phyloP scores from a whole-genome alignment of 1,284 basidiomycete species.

The Naganishia liquefaciens region DNA sequence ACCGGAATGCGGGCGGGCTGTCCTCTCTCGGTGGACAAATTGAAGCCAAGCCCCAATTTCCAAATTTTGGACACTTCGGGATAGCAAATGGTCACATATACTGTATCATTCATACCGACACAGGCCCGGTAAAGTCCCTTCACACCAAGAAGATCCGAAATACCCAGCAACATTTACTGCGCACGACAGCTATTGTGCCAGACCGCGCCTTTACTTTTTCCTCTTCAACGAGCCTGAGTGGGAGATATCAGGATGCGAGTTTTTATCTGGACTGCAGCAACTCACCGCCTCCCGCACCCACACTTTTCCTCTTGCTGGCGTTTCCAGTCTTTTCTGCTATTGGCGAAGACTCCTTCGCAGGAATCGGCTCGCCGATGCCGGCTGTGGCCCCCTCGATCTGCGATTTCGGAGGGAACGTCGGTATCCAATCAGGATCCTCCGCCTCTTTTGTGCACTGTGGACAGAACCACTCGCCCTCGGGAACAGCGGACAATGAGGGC shows the following conservation, averaged over 20 bases:
- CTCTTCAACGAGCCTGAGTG: conserved; percentile 14
- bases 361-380: neutral
- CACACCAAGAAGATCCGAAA: no score
- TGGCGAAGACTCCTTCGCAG: conserved; percentile 9
- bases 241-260: neutral
- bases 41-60: no score
- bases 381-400: conserved; percentile 13
- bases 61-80: no score
- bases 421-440: conserved; percentile 29
- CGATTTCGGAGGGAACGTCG: conserved; percentile 9
- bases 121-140: no score
- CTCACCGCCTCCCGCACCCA: conserved; percentile 7
- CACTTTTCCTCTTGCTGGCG: conserved; percentile 20
- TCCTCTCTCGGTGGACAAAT: no score
- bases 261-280: neutral
- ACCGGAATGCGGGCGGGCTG: no score
- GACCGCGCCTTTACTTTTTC: conserved; percentile 11
- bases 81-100: no score
- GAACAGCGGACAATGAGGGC: conserved; percentile 73
- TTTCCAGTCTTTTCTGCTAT: conserved; percentile 1
- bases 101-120: no score
- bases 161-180: no score
- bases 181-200: no score
- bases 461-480: conserved; percentile 93
- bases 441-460: conserved; percentile 60